phyloP scores from a whole-genome alignment of 2,329 filamentous ascomycete genomes.

The Fusarium sp. region DNA sequence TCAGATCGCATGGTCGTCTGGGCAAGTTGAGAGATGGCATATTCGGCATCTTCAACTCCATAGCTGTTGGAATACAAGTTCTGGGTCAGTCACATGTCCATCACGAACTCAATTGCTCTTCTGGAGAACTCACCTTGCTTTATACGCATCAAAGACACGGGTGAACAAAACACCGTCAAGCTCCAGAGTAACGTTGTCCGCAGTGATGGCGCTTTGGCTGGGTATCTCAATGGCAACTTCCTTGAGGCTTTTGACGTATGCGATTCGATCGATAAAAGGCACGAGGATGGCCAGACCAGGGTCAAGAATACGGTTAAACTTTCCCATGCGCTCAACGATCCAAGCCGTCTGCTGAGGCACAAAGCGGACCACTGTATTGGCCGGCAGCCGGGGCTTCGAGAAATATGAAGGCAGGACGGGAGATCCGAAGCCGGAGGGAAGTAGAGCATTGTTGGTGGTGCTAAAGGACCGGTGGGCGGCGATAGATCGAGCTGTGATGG shows the following conservation, averaged over 20 bases:
- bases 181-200: conserved; percentile 97
- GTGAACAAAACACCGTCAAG: conserved; percentile 96
- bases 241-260: conserved; percentile 98
- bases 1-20: conserved; percentile 99
- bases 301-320: conserved; percentile 91
- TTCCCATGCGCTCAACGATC: conserved; percentile 99
- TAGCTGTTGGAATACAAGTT: conserved; percentile 68
- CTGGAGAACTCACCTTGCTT: conserved; percentile 75
- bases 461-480: conserved; percentile 43
- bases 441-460: conserved; percentile 45
- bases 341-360: conserved; percentile 99
- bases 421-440: conserved; percentile 47
- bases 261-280: conserved; percentile 92
- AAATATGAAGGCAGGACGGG: conserved; percentile 76
- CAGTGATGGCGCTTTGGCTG: conserved; percentile 96
- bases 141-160: conserved; percentile 96
- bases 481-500: conserved; percentile 25
- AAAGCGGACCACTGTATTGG: conserved; percentile 95
- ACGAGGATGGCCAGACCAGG: conserved; percentile 89
- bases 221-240: conserved; percentile 97
- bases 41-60: conserved; percentile 97
- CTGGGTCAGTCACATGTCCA: conserved; percentile 7
- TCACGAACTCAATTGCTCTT: neutral
- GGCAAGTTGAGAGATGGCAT: conserved; percentile 96
- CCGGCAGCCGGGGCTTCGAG: conserved; percentile 76